Evolutionary conservation across 148 eudicot genomes (phyloP).

Genomic region (Camellia granthamiana): DNA sequence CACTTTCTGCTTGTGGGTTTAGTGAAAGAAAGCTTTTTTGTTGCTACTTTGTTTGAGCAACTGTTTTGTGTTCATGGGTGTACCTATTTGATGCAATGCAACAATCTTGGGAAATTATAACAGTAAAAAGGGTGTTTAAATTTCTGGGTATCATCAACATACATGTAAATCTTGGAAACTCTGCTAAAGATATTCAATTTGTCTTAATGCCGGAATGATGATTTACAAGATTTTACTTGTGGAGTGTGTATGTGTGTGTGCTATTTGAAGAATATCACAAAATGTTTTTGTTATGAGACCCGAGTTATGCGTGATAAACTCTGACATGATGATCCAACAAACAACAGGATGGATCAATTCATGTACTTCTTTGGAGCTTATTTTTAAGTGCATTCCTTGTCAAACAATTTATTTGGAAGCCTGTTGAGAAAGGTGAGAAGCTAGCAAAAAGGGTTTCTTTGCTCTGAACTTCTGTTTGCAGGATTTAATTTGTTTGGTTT

Average conservation of each 20-base stretch:
- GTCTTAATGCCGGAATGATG: neutral
- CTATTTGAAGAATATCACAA: neutral
- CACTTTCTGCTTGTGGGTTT: neutral
- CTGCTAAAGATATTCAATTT: neutral
- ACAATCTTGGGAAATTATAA: neutral
- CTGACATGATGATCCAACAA: neutral
- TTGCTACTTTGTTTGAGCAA: neutral
- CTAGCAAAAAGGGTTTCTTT: neutral
- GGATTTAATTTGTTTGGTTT: neutral
- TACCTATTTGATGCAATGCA: no score
- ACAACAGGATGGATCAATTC: conserved; percentile 30
- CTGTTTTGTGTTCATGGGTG: neutral
- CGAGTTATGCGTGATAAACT: neutral
- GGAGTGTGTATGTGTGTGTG: neutral
- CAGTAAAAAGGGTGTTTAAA: neutral
- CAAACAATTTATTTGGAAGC: conserved; percentile 34
- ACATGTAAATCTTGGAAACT: neutral
- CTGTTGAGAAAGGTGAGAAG: conserved; percentile 64
- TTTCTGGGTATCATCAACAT: neutral
- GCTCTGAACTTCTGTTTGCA: neutral
- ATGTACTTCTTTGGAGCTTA: conserved; percentile 35
- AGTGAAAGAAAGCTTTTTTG: neutral
- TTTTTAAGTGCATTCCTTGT: conserved; percentile 34
- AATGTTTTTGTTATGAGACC: neutral
- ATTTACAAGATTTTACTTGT: neutral